Conservation (phyloP, 225 moss, liverwort and hornwort genomes). For the Lunularia cruciata region DNA sequence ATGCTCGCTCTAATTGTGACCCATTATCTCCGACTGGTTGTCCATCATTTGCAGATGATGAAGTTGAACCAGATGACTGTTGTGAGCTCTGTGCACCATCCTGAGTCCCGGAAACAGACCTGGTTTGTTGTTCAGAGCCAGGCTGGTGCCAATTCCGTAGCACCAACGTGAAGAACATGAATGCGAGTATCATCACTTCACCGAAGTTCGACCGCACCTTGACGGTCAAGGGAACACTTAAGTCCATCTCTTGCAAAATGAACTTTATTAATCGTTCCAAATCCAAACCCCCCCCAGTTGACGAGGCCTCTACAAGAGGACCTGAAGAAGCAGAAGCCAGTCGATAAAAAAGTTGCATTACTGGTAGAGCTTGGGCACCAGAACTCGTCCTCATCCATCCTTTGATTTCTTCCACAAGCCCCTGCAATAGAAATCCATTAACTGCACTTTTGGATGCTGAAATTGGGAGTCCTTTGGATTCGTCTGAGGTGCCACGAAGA, state of each 20-base stretch:
- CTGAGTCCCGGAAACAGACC: slow-evolving; percentile 32
- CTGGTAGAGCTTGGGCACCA: slow-evolving; percentile 93
- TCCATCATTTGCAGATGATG: slow-evolving; percentile 51
- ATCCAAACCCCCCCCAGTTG: slow-evolving; percentile 68
- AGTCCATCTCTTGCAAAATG: slow-evolving; percentile 90
- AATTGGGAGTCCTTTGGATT: slow-evolving; percentile 66
- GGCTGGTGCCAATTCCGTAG: slow-evolving; percentile 98
- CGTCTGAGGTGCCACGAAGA: slow-evolving; percentile 56
- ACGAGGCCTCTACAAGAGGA: slow-evolving; percentile 74
- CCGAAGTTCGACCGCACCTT: slow-evolving; percentile 86
- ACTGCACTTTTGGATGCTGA: slow-evolving; percentile 98
- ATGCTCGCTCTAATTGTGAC: slow-evolving; percentile 79
- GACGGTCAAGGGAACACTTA: slow-evolving; percentile 65
- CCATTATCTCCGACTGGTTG: slow-evolving; percentile 57
- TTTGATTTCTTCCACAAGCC: slow-evolving; percentile 83
- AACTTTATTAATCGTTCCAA: slow-evolving; percentile 86
- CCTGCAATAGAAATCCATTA: slow-evolving; percentile 88
- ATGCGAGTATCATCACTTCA: slow-evolving; percentile 87
- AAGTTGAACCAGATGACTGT: slow-evolving; percentile 39
- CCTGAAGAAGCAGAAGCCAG: slow-evolving; percentile 95
- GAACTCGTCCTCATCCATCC: slow-evolving; percentile 97
- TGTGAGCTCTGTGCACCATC: slow-evolving; percentile 35
- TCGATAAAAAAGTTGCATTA: slow-evolving; percentile 98
- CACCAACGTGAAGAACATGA: slow-evolving; percentile 97
- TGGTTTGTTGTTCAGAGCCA: slow-evolving; percentile 80